A percentile compares a stretch with the other conserved stretches of the same genome.
These are phyloP conservation scores for Sugiyamaella xylanicola DNA, from an alignment of 1,139 yeast species.

Conservation along the genomic window DNA sequence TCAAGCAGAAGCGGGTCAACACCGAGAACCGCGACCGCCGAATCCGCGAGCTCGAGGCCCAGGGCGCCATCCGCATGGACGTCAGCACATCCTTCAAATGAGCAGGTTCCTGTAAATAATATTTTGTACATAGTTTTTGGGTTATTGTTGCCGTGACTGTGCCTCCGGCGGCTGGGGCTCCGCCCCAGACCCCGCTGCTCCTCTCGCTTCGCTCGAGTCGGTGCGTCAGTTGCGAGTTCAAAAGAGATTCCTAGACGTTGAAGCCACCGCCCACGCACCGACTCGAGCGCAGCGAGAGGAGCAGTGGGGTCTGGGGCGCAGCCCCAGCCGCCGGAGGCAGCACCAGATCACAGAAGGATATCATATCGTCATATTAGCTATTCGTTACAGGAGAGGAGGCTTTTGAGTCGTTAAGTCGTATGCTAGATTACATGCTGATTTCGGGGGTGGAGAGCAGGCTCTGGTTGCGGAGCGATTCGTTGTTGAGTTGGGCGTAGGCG, in stretches of 20 bases:
- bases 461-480: slow-evolving; percentile 4
- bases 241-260: no score
- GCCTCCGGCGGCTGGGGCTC: slow-evolving; percentile 7
- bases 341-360: background rate
- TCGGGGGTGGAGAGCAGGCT: slow-evolving; percentile 12
- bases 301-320: background rate
- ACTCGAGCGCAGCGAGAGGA: slow-evolving; percentile 2
- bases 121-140: slow-evolving; percentile 12
- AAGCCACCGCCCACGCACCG: background rate
- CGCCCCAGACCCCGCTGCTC: background rate
- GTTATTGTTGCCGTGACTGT: no score
- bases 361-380: background rate
- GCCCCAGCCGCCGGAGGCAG: slow-evolving; percentile 15
- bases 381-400: slow-evolving; percentile 6
- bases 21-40: slow-evolving; percentile 57
- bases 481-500: slow-evolving; percentile 7
- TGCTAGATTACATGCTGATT: slow-evolving; percentile 5
- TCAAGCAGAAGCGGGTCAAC: slow-evolving; percentile 64
- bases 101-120: slow-evolving; percentile 6
- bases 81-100: slow-evolving; percentile 30
- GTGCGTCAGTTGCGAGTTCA: no score
- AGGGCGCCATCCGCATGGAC: slow-evolving; percentile 47
- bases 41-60: slow-evolving; percentile 54
- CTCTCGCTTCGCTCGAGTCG: background rate
- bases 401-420: background rate